Base-by-base conservation (phyloP, 83 land plant genomes). In the Thuja plicata region DNA sequence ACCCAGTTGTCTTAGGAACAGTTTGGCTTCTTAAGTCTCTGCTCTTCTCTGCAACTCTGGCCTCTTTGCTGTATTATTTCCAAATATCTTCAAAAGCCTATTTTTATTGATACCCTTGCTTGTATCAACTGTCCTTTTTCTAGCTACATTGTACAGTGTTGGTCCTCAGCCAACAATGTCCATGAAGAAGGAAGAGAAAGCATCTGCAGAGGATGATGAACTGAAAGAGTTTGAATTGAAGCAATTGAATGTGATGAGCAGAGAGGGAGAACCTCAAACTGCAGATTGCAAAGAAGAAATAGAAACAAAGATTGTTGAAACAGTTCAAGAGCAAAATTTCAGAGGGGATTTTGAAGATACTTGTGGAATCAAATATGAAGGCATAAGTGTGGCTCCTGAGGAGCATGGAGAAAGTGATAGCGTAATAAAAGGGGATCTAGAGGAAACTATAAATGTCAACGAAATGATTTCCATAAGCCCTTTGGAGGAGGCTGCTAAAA, bases 41-140 rank as follows among this genome's bases (percentile, higher is more conserved):
- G n/a, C n/a, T n/a, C n/a, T n/a, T n/a, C n/a, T n/a, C n/a, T n/a
- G n/a, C n/a, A n/a, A n/a, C 57, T 84, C 34, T 46, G 52, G 57
- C 7, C 57, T 84, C 27, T 11, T 84, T n/a, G 57, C n/a, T 48
- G 34, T 12, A 11, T 12, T 50, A 30, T 84, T 84, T 84, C 86
- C 86, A 32, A 30, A 46, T 55, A 37, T 84, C 86, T 84, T 84
- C 86, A 46, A 50, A 84, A 24, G 86, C 43, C 35, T 84, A 8
- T 17, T 84, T 24, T 48, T 38, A 13, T 84, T 84, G 32, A n/a
- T 84, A 30, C 16, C 37, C 32, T 57, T 84, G 86, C 30, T 46
- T 84, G 57, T 84, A 48, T 84, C 55, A n/a, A 84, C 86, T 84
- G 7, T 24, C 86, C n/a, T 84, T 35, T 84, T 84, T 34, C 27